Percentiles rank a stretch among this genome's conserved stretches.
These are phyloP conservation scores for Microglena sp. DNA, from an alignment of 139 green algal genomes.

Conservation along the genomic window DNA sequence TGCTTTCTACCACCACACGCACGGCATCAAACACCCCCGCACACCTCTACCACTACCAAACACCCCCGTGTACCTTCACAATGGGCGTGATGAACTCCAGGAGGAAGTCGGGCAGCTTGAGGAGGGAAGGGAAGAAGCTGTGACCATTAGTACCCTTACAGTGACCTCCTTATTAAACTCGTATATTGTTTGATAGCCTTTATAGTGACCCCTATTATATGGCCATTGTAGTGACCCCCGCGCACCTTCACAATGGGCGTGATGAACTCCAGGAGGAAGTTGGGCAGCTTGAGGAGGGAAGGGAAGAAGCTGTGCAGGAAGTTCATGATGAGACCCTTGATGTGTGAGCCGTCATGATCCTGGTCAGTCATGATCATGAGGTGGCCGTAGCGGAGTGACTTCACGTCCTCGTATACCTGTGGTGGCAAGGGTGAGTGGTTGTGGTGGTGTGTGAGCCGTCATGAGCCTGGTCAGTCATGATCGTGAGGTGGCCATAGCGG, in stretches of 20 bases:
- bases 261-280: conserved; percentile 98
- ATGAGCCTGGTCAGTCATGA: conserved; percentile 99
- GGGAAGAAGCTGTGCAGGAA: conserved; percentile 98
- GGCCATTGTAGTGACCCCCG: too few relatives aligned
- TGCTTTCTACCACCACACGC: too few relatives aligned
- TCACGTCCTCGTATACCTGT: conserved; percentile 79
- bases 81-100: conserved; percentile 99
- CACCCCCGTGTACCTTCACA: too few relatives aligned
- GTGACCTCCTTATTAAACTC: too few relatives aligned
- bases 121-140: conserved; percentile 95
- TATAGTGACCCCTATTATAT: too few relatives aligned
- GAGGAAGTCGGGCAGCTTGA: conserved; percentile 89
- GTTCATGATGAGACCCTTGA: conserved; percentile 99
- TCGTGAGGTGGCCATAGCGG: conserved; percentile 98
- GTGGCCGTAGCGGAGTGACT: conserved; percentile 93
- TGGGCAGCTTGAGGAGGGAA: conserved; percentile 82
- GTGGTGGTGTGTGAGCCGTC: conserved; percentile 65
- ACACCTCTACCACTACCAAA: too few relatives aligned
- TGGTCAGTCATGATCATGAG: conserved; percentile 99
- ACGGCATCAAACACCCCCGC: too few relatives aligned
- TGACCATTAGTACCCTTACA: too few relatives aligned
- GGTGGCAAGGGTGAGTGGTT: neutral
- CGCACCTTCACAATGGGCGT: conserved; percentile 96
- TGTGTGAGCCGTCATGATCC: conserved; percentile 98
- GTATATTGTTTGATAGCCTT: too few relatives aligned